Conservation (phyloP, 768 basidiomycete genomes). For the Sarcodon aspratus region DNA sequence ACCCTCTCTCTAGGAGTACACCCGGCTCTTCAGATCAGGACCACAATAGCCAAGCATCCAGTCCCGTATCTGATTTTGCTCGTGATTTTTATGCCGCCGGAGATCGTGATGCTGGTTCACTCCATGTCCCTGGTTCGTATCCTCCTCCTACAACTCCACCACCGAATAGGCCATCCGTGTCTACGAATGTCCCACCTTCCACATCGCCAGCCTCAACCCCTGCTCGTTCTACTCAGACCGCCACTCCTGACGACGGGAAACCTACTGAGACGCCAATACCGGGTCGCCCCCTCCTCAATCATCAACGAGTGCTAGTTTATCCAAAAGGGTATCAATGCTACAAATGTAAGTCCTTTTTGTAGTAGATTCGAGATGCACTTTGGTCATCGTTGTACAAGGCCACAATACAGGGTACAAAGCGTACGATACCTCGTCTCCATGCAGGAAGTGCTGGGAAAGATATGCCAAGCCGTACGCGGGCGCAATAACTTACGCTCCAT, state of each 20-base stretch:
- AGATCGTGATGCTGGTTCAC: not conserved
- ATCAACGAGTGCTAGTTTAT: slow-evolving; percentile 59
- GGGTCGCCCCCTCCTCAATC: slow-evolving; percentile 55
- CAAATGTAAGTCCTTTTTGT: slow-evolving; percentile 43
- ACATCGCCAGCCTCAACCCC: not conserved
- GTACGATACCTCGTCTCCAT: slow-evolving; percentile 54
- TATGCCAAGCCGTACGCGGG: slow-evolving; percentile 52
- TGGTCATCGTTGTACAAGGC: slow-evolving; percentile 28
- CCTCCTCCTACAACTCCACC: slow-evolving; percentile 21
- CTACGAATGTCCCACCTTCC: slow-evolving; percentile 9
- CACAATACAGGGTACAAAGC: slow-evolving; percentile 67
- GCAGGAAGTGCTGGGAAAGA: slow-evolving; percentile 65
- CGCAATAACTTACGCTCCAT: slow-evolving; percentile 42
- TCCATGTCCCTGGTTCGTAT: not conserved
- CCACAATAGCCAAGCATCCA: slow-evolving; percentile 8
- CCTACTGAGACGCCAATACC: slow-evolving; percentile 54
- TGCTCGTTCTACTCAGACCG: slow-evolving; percentile 1
- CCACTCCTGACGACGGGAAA: slow-evolving; percentile 34
- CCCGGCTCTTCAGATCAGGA: slow-evolving; percentile 5
- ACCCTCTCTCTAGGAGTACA: not conserved
- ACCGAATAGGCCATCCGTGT: not conserved
- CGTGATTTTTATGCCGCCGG: slow-evolving; percentile 51
- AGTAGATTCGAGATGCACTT: not conserved
- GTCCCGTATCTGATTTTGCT: slow-evolving; percentile 41
- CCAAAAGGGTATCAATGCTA: slow-evolving; percentile 48